Conservation (phyloP, 129 eudicot species). For the Ambrosia artemisiifolia region DNA sequence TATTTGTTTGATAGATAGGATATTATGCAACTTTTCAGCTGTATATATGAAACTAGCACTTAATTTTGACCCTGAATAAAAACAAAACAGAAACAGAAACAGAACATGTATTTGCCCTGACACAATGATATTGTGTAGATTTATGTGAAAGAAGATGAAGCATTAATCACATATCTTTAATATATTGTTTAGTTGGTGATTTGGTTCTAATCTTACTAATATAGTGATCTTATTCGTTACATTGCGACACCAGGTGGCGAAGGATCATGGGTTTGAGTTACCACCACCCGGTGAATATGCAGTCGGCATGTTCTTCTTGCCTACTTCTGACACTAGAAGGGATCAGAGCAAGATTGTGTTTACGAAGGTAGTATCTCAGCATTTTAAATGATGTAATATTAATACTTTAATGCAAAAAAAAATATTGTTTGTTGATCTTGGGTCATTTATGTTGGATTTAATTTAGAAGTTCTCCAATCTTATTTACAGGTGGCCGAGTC, state of each 20-base stretch:
- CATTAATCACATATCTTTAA: no score
- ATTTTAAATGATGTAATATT: neutral
- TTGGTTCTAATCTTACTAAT: neutral
- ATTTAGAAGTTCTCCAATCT: neutral
- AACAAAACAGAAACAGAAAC: no score
- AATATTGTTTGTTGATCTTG: neutral
- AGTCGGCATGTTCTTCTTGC: conserved; percentile 98
- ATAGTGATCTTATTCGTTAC: neutral
- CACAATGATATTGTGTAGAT: no score
- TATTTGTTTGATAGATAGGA: no score
- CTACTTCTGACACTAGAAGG: conserved; percentile 80
- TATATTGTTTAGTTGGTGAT: no score
- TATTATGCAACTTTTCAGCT: no score
- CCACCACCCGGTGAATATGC: conserved; percentile 90
- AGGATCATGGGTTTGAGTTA: conserved; percentile 79
- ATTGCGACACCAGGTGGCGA: conserved; percentile 54
- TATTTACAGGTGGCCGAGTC: conserved; percentile 88
- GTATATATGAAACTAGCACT: no score
- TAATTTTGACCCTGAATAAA: no score
- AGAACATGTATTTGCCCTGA: no score
- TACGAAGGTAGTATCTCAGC: conserved; percentile 74
- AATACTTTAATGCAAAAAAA: no score
- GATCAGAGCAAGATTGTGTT: conserved; percentile 92
- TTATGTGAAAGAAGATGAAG: no score
- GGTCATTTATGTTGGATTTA: neutral